These are phyloP conservation scores for Gaertneriomyces sp. DNA, from an alignment of 192 early-diverging fungal genomes.

Conservation along the genomic window DNA sequence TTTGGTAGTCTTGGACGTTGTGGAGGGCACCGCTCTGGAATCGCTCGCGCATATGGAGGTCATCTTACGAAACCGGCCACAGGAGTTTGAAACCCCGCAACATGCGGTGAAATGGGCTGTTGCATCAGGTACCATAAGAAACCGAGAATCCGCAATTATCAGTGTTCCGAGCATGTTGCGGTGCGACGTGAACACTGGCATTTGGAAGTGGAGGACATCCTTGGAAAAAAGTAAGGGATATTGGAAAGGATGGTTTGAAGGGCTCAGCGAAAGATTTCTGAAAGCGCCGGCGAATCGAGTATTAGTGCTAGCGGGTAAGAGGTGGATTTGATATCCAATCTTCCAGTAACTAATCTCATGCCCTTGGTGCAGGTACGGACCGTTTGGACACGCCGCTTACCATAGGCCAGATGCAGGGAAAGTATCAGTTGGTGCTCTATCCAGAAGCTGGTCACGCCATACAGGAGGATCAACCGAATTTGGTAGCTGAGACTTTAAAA, in stretches of 20 bases:
- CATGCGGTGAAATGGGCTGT: slow-evolving; percentile 44
- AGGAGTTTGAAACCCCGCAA: slow-evolving; percentile 20
- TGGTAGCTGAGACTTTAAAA: slow-evolving; percentile 30
- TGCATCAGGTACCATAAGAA: slow-evolving; percentile 11
- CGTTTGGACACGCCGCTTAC: slow-evolving; percentile 48
- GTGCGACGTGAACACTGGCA: background rate
- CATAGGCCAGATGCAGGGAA: slow-evolving; percentile 56
- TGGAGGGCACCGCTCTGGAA: slow-evolving; percentile 48
- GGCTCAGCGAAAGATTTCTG: slow-evolving; percentile 43
- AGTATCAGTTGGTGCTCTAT: slow-evolving; percentile 48
- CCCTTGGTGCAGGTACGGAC: slow-evolving; percentile 33
- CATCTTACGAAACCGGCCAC: slow-evolving; percentile 31
- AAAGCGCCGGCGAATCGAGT: slow-evolving; percentile 26
- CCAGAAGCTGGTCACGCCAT: slow-evolving; percentile 49
- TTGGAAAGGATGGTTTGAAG: slow-evolving; percentile 47
- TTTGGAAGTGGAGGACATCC: slow-evolving; percentile 31
- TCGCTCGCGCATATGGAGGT: slow-evolving; percentile 35
- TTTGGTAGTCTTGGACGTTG: slow-evolving; percentile 41
- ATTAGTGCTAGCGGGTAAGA: slow-evolving; percentile 41
- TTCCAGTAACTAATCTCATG: no score
- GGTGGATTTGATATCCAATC: no score
- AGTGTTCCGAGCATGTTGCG: slow-evolving; percentile 13
- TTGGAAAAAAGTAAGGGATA: slow-evolving; percentile 27
- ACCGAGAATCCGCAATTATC: slow-evolving; percentile 17
- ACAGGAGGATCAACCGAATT: slow-evolving; percentile 46